Base-by-base conservation (phyloP, 176 grass and related monocot genomes). In the Carex cristatella region DNA sequence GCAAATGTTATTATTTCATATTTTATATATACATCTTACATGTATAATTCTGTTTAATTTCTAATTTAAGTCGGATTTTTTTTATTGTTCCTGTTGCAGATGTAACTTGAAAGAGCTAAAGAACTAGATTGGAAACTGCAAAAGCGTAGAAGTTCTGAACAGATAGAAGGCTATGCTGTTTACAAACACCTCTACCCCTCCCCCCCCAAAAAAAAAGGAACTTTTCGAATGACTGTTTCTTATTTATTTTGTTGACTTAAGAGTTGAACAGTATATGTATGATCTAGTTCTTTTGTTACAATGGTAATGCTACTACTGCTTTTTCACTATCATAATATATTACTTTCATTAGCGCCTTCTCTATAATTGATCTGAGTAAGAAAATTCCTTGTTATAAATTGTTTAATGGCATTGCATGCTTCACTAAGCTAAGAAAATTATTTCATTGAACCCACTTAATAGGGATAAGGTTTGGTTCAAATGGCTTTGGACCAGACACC, bases 261-360 rank as follows among this genome's bases (percentile, higher is more conserved):
- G 61, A 83, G 15, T 69, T 83, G 81, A 83, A 83, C 81, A 83
- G 81, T 83, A 83, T 55, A 83, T 83, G 63, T 69, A 83, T 83
- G n/a, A 67, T 67, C 59, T 56, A 60, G 81, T 83, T 69, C 40
- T 83, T 83, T 69, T 83, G 81, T 83, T 69, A 83, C n/a, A 54
- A 69, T 69, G 81, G 81, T 69, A 83, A 69, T 83, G 81, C 44
- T 83, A 83, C 44, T 83, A 83, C 81, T 83, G 38, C 31, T 69
- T 48, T 81, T 61, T 61, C 2, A 19, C 56, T 64, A 32, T 69
- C 69, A 53, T 35, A 18, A 79, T 35, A 58, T 79, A 58, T 58
- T 64, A 64, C 5, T 71, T 72, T 23, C 14, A 72, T 74, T 53
- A 11, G 3, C 1, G 1, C 4, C 16, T 46, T 23, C 15, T 72